Conservation (phyloP, 2,329 filamentous ascomycete genomes). For the Escovopsis sp. region DNA sequence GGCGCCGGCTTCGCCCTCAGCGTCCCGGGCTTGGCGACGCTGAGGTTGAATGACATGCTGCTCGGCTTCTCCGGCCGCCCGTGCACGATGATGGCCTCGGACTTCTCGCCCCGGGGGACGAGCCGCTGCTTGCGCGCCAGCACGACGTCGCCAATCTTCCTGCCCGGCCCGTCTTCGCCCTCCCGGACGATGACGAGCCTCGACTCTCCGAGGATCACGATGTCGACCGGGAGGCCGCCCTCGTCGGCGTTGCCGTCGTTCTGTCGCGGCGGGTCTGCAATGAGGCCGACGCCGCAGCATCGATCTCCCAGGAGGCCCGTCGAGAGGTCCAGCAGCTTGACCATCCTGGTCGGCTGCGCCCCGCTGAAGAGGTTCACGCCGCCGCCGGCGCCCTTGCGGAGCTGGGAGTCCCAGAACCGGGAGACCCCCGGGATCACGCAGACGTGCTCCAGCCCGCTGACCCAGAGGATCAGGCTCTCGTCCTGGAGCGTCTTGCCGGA, state of each 20-base stretch:
- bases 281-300: constrained; percentile 35
- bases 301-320: constrained; percentile 42
- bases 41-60: constrained; percentile 36
- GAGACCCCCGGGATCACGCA: constrained; percentile 40
- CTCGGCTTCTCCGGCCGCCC: constrained; percentile 24
- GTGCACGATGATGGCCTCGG: constrained; percentile 41
- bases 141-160: constrained; percentile 24
- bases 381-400: constrained; percentile 34
- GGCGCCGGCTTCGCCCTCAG: constrained; percentile 16
- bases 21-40: constrained; percentile 26
- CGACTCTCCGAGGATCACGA: constrained; percentile 40
- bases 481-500: constrained; percentile 30
- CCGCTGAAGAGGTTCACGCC: constrained; percentile 42
- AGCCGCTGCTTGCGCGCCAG: constrained; percentile 19
- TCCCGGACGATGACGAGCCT: constrained; percentile 40
- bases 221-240: constrained; percentile 35
- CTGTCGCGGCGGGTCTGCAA: constrained; percentile 21
- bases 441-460: constrained; percentile 40
- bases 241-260: constrained; percentile 12
- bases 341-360: constrained; percentile 38
- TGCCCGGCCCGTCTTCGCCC: constrained; percentile 32
- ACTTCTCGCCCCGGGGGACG: constrained; percentile 25
- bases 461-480: constrained; percentile 42
- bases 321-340: constrained; percentile 37
- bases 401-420: constrained; percentile 45